phyloP scores from a whole-genome alignment of 495 filamentous ascomycete species.

The Trichoderma virens region DNA sequence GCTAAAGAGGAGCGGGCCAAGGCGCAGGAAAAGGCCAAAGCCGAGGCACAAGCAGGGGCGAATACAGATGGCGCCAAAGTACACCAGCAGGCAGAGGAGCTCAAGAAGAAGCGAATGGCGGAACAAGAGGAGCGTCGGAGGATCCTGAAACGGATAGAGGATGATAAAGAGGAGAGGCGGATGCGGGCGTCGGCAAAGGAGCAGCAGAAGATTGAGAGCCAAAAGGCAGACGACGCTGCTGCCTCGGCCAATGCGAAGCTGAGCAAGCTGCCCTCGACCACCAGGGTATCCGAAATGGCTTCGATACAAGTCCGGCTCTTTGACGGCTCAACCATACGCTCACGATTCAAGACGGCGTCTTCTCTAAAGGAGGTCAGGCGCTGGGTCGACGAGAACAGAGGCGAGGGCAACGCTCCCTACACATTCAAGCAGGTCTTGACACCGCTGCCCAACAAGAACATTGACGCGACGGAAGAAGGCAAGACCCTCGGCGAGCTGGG shows the following conservation, averaged over 20 bases:
- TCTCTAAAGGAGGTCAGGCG: conserved; percentile 65
- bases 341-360: conserved; percentile 55
- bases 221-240: conserved; percentile 11
- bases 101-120: conserved; percentile 45
- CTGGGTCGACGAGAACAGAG: conserved; percentile 59
- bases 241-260: conserved; percentile 16
- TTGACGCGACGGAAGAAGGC: conserved; percentile 67
- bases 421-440: conserved; percentile 79
- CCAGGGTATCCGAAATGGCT: conserved; percentile 34
- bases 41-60: conserved; percentile 25
- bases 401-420: conserved; percentile 49
- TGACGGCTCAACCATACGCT: conserved; percentile 71
- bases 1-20: conserved; percentile 23
- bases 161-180: conserved; percentile 58
- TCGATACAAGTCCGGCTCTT: conserved; percentile 77
- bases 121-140: conserved; percentile 52
- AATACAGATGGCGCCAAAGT: conserved; percentile 23
- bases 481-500: conserved; percentile 57
- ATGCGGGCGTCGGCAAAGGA: conserved; percentile 40
- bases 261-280: conserved; percentile 13
- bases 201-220: conserved; percentile 11
- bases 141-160: conserved; percentile 54
- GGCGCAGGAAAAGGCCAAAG: conserved; percentile 27
- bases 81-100: conserved; percentile 36
- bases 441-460: conserved; percentile 63